Conservation (phyloP, 805 yeast species). For the Candida nemodendra region DNA sequence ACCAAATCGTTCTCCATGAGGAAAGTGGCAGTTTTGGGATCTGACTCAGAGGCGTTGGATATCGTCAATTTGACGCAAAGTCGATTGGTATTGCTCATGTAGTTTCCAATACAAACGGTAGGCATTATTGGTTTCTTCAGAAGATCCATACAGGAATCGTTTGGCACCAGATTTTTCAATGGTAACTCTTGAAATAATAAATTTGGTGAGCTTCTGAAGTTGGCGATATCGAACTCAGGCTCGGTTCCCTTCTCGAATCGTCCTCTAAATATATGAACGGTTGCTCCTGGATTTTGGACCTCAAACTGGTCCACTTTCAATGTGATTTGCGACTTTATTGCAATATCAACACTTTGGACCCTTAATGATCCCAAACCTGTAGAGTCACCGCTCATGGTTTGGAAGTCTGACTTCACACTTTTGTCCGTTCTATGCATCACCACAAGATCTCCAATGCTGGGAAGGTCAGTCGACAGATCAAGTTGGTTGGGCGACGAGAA, state of each 20-base stretch:
- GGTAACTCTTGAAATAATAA: slow-evolving; percentile 6
- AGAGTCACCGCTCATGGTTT: slow-evolving; percentile 9
- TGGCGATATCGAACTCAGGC: slow-evolving; percentile 16
- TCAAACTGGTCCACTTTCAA: slow-evolving; percentile 7
- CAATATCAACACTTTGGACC: slow-evolving; percentile 4
- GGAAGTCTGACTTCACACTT: slow-evolving; percentile 8
- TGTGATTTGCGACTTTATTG: slow-evolving; percentile 8
- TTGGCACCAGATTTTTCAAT: slow-evolving; percentile 10
- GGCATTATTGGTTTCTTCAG: slow-evolving; percentile 17
- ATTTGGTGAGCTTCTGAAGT: slow-evolving; percentile 5
- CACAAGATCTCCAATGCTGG: slow-evolving; percentile 5
- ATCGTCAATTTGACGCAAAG: slow-evolving; percentile 9
- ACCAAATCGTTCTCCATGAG: slow-evolving; percentile 12
- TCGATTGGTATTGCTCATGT: slow-evolving; percentile 11
- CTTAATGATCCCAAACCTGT: slow-evolving; percentile 18
- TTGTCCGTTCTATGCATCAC: slow-evolving; percentile 3
- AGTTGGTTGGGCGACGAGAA: slow-evolving; percentile 8
- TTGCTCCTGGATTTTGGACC: slow-evolving; percentile 6
- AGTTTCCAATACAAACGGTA: slow-evolving; percentile 11
- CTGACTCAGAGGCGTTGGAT: slow-evolving; percentile 4
- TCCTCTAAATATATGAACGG: slow-evolving; percentile 6
- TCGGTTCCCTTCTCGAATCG: slow-evolving; percentile 8
- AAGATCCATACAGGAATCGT: slow-evolving; percentile 4
- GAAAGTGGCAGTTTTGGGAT: slow-evolving; percentile 4
- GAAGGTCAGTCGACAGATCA: slow-evolving; percentile 6